A percentile compares a stretch with the other conserved stretches of the same genome.
These are phyloP conservation scores for Kwoniella newhampshirensis DNA, from an alignment of 768 basidiomycete species.

Conservation along the genomic window DNA sequence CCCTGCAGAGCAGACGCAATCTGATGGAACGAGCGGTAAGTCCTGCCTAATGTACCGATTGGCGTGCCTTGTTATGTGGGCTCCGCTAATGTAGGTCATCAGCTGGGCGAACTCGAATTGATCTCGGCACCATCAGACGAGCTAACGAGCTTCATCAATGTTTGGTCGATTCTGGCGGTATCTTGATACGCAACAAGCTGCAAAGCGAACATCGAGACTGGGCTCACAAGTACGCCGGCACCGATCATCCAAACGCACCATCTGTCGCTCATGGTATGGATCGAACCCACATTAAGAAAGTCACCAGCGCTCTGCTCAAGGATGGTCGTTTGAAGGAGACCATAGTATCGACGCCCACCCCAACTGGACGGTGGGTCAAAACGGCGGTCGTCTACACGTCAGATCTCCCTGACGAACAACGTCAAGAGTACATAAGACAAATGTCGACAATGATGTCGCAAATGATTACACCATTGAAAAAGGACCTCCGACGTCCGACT, in stretches of 20 bases:
- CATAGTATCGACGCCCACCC: constrained; percentile 63
- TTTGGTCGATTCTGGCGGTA: constrained; percentile 30
- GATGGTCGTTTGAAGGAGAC: constrained; percentile 70
- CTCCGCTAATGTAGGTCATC: too few species aligned
- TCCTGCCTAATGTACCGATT: too few species aligned
- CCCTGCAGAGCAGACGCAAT: too few species aligned
- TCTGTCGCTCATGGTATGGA: constrained; percentile 32
- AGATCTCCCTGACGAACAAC: constrained; percentile 58
- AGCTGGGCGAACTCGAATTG: constrained; percentile 21
- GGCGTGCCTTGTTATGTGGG: too few species aligned
- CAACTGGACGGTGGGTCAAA: constrained; percentile 63
- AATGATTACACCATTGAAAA: constrained; percentile 45
- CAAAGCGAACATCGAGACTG: constrained; percentile 30
- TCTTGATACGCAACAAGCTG: constrained; percentile 19
- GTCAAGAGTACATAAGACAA: constrained; percentile 62
- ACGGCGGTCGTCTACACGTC: constrained; percentile 69
- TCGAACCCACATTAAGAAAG: constrained; percentile 63
- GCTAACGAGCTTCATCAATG: constrained; percentile 34
- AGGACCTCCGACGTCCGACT: constrained; percentile 55
- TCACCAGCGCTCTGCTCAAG: constrained; percentile 64
- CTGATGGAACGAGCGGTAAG: not conserved
- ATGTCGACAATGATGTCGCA: constrained; percentile 16
- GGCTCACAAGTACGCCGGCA: constrained; percentile 34
- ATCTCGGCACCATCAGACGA: constrained; percentile 24
- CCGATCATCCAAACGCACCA: constrained; percentile 34